Evolutionary conservation across 768 basidiomycete species (phyloP).

Genomic region (Boletus eberwhitei): DNA sequence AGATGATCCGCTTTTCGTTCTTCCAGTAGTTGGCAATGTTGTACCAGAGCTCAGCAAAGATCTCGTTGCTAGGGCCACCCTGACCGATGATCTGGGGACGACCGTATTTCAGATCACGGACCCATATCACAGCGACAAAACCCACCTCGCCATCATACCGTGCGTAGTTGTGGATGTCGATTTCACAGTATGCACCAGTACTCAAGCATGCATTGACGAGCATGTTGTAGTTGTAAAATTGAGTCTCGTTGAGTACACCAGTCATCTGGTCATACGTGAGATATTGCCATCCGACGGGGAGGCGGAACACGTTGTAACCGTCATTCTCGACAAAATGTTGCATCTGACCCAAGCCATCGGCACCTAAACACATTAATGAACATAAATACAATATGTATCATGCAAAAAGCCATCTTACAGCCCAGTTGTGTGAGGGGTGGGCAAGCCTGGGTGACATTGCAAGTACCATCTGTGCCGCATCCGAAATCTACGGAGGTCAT

Average conservation of each 20-base stretch:
- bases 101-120: background rate
- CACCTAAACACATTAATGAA: slow-evolving; percentile 2
- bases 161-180: slow-evolving; percentile 63
- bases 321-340: slow-evolving; percentile 54
- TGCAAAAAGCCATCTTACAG: slow-evolving; percentile 25
- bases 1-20: slow-evolving; percentile 39
- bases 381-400: background rate
- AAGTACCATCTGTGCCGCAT: slow-evolving; percentile 44
- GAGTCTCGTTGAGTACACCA: slow-evolving; percentile 40
- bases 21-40: slow-evolving; percentile 50
- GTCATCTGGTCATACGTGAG: slow-evolving; percentile 38
- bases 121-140: background rate
- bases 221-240: slow-evolving; percentile 53
- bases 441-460: slow-evolving; percentile 36
- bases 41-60: slow-evolving; percentile 53
- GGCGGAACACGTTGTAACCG: slow-evolving; percentile 54
- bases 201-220: slow-evolving; percentile 36
- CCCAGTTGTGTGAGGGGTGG: slow-evolving; percentile 46
- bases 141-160: slow-evolving; percentile 46
- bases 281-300: slow-evolving; percentile 61
- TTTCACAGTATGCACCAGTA: slow-evolving; percentile 50
- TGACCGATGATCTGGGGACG: slow-evolving; percentile 52
- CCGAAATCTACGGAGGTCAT: slow-evolving; percentile 39
- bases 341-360: slow-evolving; percentile 47
- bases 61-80: slow-evolving; percentile 53